Percentiles rank a stretch among this genome's conserved stretches.
Conservation (phyloP, 169 alveolate genomes). For the Babesia sp. region DNA sequence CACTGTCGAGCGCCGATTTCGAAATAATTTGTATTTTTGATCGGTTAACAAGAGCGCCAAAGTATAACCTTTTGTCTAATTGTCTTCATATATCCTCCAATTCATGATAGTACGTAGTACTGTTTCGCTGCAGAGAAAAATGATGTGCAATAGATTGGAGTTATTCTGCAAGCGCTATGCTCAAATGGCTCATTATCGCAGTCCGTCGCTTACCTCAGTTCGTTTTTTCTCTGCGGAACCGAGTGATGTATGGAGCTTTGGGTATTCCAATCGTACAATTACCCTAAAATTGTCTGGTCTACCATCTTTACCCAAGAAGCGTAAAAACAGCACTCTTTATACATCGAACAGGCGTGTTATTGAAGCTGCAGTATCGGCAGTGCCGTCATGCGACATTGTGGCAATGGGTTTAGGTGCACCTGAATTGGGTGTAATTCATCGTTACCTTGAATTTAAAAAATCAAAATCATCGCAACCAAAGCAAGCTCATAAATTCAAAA, state of each 20-base stretch:
- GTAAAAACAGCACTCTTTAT: background rate
- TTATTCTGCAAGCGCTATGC: too few species aligned
- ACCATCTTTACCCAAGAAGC: background rate
- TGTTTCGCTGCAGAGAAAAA: too few species aligned
- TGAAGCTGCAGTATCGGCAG: constrained; percentile 21
- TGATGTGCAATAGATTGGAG: too few species aligned
- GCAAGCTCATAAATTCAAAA: background rate
- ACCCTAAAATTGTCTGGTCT: constrained; percentile 34
- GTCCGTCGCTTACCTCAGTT: too few species aligned
- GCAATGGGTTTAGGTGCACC: constrained; percentile 13
- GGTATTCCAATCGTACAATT: constrained; percentile 13
- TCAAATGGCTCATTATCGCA: too few species aligned
- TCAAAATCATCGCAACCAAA: background rate
- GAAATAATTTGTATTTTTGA: too few species aligned
- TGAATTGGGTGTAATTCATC: constrained; percentile 11
- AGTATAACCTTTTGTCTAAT: too few species aligned
- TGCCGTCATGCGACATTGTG: constrained; percentile 9
- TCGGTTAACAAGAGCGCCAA: too few species aligned
- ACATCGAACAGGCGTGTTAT: background rate
- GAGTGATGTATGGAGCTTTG: constrained; percentile 8
- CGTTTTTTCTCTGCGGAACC: constrained; percentile 8
- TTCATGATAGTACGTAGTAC: too few species aligned
- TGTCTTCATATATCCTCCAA: too few species aligned
- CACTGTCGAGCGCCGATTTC: too few species aligned
- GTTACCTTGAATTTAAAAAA: constrained; percentile 16